Base-by-base conservation (phyloP, 164 flowering plant genomes). In the Vitis rotundifolia region DNA sequence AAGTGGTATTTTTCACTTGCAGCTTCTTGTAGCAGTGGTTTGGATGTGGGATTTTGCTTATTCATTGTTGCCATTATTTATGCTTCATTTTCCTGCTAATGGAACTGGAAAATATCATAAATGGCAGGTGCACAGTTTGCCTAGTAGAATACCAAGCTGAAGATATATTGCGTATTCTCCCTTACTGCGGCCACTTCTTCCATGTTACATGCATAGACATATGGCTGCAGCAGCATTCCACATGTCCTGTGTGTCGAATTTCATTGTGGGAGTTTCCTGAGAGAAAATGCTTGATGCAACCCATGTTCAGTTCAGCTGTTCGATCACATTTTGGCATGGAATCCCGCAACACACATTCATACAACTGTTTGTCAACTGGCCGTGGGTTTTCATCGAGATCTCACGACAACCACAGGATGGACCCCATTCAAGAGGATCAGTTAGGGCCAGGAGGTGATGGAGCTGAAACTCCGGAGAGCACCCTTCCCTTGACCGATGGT, bases 231-330 rank as follows among this genome's bases (percentile, higher is more conserved):
- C 96, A 90, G 77, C 91, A 93, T 70, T 83, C 89, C 54, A 93
- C 99, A 5, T 95, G 99, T 69, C 99, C 99, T 5, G 88, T 95
- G 31, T 93, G 99, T 80, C 84, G 98, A 58, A 75, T 91, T 54
- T 93, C 99, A 16, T 69, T 91, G 70, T 85, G 89, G 16, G 89
- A 86, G 16, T 79, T 69, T 49, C 80, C 92, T 0, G 97, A 89
- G 49, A 89, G 82, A 70, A 92, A 90, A 61, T 78, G 87, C 47
- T 16, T 70, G 29, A 86, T 90, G 91, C 97, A 82, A n/a, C 96
- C 94, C 9, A 73, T 93, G 85, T 86, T 82, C 66, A 86, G 94
- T 71, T 85, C 94, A 52, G 93, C 94, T 8, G 13, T 83, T 44
- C 78, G 91, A 48, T 72, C 88, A 57, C 83, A 85, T 60, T 71